Evolutionary conservation across 2,329 filamentous ascomycete species (phyloP).

Genomic region (Penicillium oxalicum): DNA sequence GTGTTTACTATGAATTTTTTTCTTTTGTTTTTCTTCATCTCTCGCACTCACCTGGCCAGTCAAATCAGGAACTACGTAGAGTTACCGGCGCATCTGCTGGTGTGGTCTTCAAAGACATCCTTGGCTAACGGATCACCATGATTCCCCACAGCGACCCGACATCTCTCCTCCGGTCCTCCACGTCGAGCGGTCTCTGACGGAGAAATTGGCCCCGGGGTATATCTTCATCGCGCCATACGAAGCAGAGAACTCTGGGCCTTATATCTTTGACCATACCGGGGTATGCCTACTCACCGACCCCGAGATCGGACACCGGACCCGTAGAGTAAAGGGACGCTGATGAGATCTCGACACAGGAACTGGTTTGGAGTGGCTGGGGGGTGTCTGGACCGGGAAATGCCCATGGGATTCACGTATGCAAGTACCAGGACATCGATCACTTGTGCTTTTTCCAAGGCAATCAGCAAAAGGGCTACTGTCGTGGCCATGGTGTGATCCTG

Average conservation of each 20-base stretch:
- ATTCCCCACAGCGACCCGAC: constrained; percentile 32
- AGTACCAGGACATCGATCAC: constrained; percentile 45
- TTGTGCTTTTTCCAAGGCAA: constrained; percentile 50
- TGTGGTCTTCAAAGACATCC: background rate
- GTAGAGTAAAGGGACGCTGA: background rate
- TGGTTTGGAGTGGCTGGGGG: constrained; percentile 49
- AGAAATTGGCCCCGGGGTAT: constrained; percentile 43
- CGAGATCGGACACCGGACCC: no score
- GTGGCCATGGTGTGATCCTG: constrained; percentile 50
- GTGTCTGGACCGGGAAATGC: constrained; percentile 45
- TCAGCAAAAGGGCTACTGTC: constrained; percentile 48
- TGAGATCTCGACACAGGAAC: constrained; percentile 28
- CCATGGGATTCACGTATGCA: constrained; percentile 46
- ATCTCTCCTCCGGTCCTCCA: constrained; percentile 33
- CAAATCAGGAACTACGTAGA: no score
- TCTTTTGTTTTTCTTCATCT: background rate
- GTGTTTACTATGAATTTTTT: constrained; percentile 5
- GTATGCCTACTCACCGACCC: constrained; percentile 22
- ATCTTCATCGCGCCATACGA: constrained; percentile 49
- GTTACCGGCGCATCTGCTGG: background rate
- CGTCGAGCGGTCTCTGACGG: constrained; percentile 23
- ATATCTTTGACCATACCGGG: constrained; percentile 49
- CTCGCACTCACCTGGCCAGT: no score
- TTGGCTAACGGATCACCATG: background rate
- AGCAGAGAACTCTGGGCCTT: constrained; percentile 44